phyloP scores from a whole-genome alignment of 2,329 filamentous ascomycete genomes.

The Mollisiaceae sp. region DNA sequence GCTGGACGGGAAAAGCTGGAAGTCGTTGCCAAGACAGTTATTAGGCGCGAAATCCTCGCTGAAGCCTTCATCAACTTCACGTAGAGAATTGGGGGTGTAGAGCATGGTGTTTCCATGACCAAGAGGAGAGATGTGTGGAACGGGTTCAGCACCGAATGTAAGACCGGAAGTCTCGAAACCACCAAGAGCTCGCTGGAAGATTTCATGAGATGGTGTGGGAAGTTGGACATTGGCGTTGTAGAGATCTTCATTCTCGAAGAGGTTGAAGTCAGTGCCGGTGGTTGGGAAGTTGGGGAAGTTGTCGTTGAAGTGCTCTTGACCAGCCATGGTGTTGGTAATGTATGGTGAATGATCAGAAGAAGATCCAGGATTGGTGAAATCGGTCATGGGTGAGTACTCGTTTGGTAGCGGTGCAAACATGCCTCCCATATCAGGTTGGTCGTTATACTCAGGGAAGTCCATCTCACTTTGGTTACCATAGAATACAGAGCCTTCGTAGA shows the following conservation, averaged over 20 bases:
- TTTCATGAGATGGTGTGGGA: conserved; percentile 52
- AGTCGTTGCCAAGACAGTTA: conserved; percentile 35
- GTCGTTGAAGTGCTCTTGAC: conserved; percentile 58
- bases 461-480: conserved; percentile 29
- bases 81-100: conserved; percentile 67
- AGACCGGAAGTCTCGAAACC: conserved; percentile 41
- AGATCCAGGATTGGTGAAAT: conserved; percentile 33
- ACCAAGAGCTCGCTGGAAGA: conserved; percentile 43
- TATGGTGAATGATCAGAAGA: conserved; percentile 40
- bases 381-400: conserved; percentile 40
- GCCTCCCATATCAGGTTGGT: conserved; percentile 33
- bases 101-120: conserved; percentile 73
- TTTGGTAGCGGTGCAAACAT: conserved; percentile 35
- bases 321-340: conserved; percentile 48
- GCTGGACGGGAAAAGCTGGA: conserved; percentile 40
- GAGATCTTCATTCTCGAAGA: conserved; percentile 63
- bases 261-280: conserved; percentile 56
- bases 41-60: conserved; percentile 37
- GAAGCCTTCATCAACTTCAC: conserved; percentile 63
- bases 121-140: conserved; percentile 68
- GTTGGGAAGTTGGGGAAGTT: conserved; percentile 53
- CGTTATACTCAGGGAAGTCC: conserved; percentile 37
- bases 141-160: conserved; percentile 37
- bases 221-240: conserved; percentile 64
- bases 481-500: conserved; percentile 25